phyloP scores from a whole-genome alignment of 192 early-diverging fungal species.

The Coemansia sp. region DNA sequence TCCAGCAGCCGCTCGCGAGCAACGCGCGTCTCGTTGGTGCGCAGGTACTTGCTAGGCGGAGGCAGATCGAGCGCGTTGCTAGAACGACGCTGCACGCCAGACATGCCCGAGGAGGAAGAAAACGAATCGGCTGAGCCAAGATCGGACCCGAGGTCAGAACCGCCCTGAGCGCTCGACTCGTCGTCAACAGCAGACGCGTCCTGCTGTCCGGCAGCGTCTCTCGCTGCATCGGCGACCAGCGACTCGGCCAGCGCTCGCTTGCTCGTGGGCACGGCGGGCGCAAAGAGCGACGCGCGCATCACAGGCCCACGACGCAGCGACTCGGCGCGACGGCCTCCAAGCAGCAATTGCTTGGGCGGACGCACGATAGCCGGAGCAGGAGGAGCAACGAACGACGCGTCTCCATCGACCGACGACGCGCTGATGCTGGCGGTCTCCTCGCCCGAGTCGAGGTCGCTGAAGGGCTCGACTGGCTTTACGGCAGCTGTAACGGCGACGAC shows the following conservation, averaged over 20 bases:
- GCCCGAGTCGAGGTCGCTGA: not conserved
- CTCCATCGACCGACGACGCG: not conserved
- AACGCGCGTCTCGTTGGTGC: conserved; percentile 20
- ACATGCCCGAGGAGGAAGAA: not conserved
- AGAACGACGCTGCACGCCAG: not conserved
- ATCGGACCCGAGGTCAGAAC: too few species aligned
- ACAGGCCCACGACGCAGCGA: conserved; percentile 35
- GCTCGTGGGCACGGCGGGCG: conserved; percentile 4
- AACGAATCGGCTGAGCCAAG: too few species aligned
- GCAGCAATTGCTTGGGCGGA: conserved; percentile 25
- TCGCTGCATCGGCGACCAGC: not conserved
- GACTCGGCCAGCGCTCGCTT: not conserved
- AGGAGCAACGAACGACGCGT: not conserved
- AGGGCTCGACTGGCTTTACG: not conserved
- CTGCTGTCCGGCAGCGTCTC: not conserved
- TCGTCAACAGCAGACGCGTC: too few species aligned
- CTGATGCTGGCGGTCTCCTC: conserved; percentile 5
- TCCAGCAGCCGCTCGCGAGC: conserved; percentile 12
- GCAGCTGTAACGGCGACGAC: not conserved
- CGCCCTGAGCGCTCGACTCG: too few species aligned
- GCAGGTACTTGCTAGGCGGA: conserved; percentile 41
- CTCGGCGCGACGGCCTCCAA: conserved; percentile 26
- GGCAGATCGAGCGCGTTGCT: conserved; percentile 32
- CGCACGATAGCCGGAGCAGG: not conserved
- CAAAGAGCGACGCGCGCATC: conserved; percentile 49